Base-by-base conservation (phyloP, 1,139 yeast genomes). In the Torulaspora pretoriensis region DNA sequence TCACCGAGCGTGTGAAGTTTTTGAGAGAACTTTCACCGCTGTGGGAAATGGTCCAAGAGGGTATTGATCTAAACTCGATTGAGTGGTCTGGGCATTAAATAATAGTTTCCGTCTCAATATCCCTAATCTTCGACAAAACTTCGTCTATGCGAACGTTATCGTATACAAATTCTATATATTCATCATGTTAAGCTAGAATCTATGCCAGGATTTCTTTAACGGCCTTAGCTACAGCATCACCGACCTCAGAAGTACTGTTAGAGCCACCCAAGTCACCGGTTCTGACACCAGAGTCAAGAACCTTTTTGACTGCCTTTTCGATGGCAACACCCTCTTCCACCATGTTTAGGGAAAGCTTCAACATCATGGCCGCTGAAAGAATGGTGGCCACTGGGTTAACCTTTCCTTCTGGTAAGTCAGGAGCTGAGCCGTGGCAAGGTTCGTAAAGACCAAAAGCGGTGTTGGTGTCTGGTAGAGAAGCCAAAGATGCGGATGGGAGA, bases 41-140 rank as follows among this genome's bases (percentile, higher is more conserved):
- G 57, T 92, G 97, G 97, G 99, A 92, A 71, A 90, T 92, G 97
- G 96, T 88, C 45, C 96, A 92, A 69, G 98, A 92, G 56, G 98
- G 98, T 54, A 90, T 92, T 62, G 99, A 92, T 64, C 75, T 94
- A 66, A 78, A 84, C 61, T 77, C 95, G 36, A 92, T 92, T 61
- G 95, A 92, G 71, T 92, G 99, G 99, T 86, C 96, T 48, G 97
- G 96, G 52, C 97, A 90, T 69, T 89, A 51, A 56, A 13, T 29
- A 27, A 9, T 12, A n/a, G 19, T 32, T 32, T 32, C 14, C 16
- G 10, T 12, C 10, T 8, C 22, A 19, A 19, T 8, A 13, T 32
- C 35, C 35, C 17, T n/a, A 9, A 3, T 12, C 7, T 7, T 17
- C 25, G 35, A 19, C 25, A 31, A 17, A 30, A 24, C 25, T 17